phyloP scores from a whole-genome alignment of 169 alveolate species.

The Amoebophrya sp. region DNA sequence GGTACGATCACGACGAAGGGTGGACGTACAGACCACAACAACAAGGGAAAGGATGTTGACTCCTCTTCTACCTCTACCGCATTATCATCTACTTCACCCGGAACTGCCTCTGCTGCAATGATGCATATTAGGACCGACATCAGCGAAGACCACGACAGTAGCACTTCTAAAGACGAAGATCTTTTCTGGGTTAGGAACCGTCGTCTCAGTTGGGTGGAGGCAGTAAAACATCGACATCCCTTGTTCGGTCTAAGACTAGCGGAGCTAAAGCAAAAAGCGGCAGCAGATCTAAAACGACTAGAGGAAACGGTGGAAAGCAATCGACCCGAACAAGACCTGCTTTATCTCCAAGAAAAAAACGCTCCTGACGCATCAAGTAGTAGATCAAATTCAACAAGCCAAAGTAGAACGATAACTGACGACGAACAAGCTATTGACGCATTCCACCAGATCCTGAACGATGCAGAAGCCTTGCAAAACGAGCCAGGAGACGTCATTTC shows the following conservation, averaged over 20 bases:
- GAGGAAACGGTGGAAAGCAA: not conserved
- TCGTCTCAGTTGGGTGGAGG: conserved; percentile 11
- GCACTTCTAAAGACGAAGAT: not conserved
- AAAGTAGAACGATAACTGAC: too few relatives aligned
- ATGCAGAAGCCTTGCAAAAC: too few relatives aligned
- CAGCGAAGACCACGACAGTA: too few relatives aligned
- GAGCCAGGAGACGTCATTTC: too few relatives aligned
- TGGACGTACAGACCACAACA: not conserved
- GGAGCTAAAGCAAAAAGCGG: not conserved
- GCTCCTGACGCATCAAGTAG: too few relatives aligned
- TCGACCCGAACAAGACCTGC: not conserved
- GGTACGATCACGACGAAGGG: not conserved
- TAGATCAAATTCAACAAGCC: too few relatives aligned
- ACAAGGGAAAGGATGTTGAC: not conserved
- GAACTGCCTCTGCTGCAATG: too few relatives aligned
- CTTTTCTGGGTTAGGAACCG: too few relatives aligned
- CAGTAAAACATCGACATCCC: not conserved
- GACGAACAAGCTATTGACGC: too few relatives aligned
- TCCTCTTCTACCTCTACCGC: not conserved
- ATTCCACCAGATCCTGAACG: too few relatives aligned
- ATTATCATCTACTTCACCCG: not conserved
- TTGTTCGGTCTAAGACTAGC: not conserved
- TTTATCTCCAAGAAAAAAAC: not conserved
- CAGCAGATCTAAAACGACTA: not conserved
- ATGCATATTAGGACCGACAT: too few relatives aligned